A percentile compares a stretch with the other conserved stretches of the same genome.
These are phyloP conservation scores for Penicillium sp. DNA, from an alignment of 2,329 filamentous ascomycete species.

Conservation along the genomic window DNA sequence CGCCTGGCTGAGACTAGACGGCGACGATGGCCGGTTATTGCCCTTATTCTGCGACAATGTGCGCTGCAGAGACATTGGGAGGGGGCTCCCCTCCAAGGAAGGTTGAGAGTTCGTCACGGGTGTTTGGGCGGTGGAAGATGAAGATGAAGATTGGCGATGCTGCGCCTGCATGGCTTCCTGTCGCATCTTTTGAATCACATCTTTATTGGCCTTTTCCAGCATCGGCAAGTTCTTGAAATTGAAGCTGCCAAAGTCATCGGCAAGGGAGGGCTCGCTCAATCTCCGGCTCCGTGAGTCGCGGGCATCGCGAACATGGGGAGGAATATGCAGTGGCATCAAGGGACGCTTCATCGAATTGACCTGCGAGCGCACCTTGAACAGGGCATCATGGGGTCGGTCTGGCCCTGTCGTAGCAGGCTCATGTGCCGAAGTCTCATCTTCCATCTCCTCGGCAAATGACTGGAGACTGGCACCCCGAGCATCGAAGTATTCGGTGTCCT, in stretches of 20 bases:
- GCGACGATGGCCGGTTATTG: conserved; percentile 74
- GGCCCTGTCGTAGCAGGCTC: conserved; percentile 63
- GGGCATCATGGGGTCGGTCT: conserved; percentile 88
- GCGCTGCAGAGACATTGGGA: conserved; percentile 74
- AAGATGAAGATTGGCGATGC: conserved; percentile 43
- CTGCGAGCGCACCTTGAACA: conserved; percentile 83
- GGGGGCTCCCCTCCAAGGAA: conserved; percentile 76
- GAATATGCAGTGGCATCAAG: conserved; percentile 92
- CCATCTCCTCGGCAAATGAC: conserved; percentile 88
- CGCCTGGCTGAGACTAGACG: conserved; percentile 70
- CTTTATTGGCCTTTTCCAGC: conserved; percentile 96
- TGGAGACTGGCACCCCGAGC: conserved; percentile 84
- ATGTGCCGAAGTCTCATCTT: conserved; percentile 79
- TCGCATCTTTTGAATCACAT: conserved; percentile 92
- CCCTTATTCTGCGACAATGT: conserved; percentile 79
- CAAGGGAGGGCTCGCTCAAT: conserved; percentile 80
- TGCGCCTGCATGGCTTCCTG: conserved; percentile 79
- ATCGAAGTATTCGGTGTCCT: conserved; percentile 98
- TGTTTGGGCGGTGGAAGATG: conserved; percentile 25
- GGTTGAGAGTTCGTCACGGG: conserved; percentile 39
- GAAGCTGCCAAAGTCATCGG: conserved; percentile 94
- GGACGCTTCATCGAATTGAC: conserved; percentile 84
- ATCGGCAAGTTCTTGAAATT: conserved; percentile 96
- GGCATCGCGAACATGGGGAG: conserved; percentile 87
- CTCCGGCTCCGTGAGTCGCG: conserved; percentile 82